These are phyloP conservation scores for Closterium sp. DNA, from an alignment of 139 green algal species.

Conservation along the genomic window DNA sequence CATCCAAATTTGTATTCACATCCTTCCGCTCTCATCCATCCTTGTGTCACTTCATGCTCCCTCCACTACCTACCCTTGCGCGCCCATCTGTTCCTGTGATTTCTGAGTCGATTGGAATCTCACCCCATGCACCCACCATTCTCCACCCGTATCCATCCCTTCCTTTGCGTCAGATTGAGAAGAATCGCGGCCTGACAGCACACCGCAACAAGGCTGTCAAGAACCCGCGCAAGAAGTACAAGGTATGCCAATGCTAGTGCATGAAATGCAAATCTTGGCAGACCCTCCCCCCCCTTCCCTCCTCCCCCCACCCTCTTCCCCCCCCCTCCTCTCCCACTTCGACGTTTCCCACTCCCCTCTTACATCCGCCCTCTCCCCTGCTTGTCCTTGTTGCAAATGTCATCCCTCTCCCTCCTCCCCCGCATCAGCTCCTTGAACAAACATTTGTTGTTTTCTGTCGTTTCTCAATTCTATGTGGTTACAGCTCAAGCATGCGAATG, in stretches of 20 bases:
- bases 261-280: too few species aligned
- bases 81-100: too few species aligned
- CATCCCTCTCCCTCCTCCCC: background rate
- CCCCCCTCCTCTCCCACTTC: too few species aligned
- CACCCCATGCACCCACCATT: background rate
- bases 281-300: too few species aligned
- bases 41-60: too few species aligned
- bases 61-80: too few species aligned
- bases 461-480: background rate
- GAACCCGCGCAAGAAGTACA: slow-evolving; percentile 83
- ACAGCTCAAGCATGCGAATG: slow-evolving; percentile 56
- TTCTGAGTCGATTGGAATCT: too few species aligned
- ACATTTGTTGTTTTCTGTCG: too few species aligned
- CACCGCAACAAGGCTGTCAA: slow-evolving; percentile 88
- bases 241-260: slow-evolving; percentile 35
- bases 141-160: background rate
- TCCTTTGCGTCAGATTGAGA: slow-evolving; percentile 69
- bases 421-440: too few species aligned
- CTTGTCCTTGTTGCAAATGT: background rate
- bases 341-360: background rate
- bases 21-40: too few species aligned
- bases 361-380: background rate
- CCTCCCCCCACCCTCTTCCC: too few species aligned
- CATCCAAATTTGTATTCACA: too few species aligned
- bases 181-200: slow-evolving; percentile 94